Evolutionary conservation across 257 asterid species (phyloP).

Genomic region (Nicotiana tabacum): DNA sequence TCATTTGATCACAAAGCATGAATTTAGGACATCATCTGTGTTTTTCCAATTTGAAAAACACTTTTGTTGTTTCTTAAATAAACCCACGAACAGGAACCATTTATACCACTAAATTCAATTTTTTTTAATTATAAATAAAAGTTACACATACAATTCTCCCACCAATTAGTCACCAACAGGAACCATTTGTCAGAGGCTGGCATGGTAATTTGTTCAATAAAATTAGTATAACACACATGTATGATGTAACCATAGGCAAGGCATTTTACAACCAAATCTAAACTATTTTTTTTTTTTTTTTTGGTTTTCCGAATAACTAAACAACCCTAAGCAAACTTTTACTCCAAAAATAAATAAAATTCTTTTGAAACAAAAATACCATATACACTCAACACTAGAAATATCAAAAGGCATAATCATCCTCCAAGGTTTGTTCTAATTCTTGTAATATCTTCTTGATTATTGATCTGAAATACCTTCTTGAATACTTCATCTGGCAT

Average conservation of each 20-base stretch:
- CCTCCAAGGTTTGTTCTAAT: slow-evolving; percentile 47
- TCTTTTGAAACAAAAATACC: neutral
- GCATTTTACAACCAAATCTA: slow-evolving; percentile 17
- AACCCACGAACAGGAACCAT: neutral
- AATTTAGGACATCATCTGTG: neutral
- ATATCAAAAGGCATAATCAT: slow-evolving; percentile 6
- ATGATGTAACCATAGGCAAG: slow-evolving; percentile 20
- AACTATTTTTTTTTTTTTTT: neutral
- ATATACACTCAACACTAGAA: neutral
- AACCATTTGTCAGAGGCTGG: neutral
- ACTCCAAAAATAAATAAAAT: neutral
- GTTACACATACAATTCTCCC: neutral
- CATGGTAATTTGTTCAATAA: neutral
- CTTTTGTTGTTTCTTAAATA: neutral
- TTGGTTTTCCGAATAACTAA: slow-evolving; percentile 5
- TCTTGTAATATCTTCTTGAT: slow-evolving; percentile 39
- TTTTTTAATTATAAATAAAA: no score
- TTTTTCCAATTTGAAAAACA: no score
- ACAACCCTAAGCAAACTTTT: slow-evolving; percentile 6
- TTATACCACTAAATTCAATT: neutral
- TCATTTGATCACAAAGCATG: neutral
- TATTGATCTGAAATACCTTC: slow-evolving; percentile 33
- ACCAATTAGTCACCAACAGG: neutral
- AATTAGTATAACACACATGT: neutral
- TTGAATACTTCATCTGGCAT: slow-evolving; percentile 36